phyloP scores from a whole-genome alignment of 345 rosid species.

The Alliaria petiolata region DNA sequence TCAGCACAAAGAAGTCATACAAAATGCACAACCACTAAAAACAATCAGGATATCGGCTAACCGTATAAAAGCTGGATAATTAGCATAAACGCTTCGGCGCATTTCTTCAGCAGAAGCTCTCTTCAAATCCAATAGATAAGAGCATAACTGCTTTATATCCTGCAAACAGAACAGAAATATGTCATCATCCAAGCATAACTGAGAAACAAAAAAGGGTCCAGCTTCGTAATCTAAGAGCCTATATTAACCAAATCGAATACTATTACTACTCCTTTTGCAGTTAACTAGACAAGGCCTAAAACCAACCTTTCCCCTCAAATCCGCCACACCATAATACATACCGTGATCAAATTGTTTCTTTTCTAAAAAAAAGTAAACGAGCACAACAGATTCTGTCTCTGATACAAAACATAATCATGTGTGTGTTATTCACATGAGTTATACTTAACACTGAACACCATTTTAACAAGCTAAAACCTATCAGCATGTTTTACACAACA shows the following conservation, averaged over 20 bases:
- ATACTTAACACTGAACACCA: neutral
- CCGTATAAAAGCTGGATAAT: slow-evolving; percentile 96
- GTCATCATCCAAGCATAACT: neutral
- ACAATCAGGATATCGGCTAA: slow-evolving; percentile 27
- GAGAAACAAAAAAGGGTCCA: neutral
- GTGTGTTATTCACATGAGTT: too few relatives aligned
- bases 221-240: neutral
- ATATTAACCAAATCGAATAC: neutral
- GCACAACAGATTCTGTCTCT: neutral
- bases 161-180: slow-evolving; percentile 26
- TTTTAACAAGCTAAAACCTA: neutral
- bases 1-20: neutral
- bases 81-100: slow-evolving; percentile 97
- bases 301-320: neutral
- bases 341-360: neutral
- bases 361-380: neutral
- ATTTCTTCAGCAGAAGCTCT: slow-evolving; percentile 97
- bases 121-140: slow-evolving; percentile 86
- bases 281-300: neutral
- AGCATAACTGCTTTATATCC: slow-evolving; percentile 86
- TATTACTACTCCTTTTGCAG: neutral
- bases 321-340: neutral
- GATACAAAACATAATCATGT: neutral
- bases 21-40: slow-evolving; percentile 6
- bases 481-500: neutral